Percentiles rank a stretch among this genome's conserved stretches.
phyloP scores from a whole-genome alignment of 106 monocot species.

The Amphibolis antarctica region DNA sequence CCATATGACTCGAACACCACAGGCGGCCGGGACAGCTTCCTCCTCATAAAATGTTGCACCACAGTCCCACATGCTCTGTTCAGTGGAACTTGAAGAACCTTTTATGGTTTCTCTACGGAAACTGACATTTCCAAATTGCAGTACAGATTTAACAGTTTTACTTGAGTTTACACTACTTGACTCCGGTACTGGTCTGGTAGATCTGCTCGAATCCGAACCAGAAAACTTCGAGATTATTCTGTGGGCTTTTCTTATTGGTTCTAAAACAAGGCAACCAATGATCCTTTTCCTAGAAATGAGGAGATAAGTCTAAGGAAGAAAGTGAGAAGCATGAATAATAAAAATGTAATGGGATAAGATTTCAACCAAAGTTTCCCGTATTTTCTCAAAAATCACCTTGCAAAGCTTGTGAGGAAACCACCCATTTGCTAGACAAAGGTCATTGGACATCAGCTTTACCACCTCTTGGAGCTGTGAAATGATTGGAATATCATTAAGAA shows the following conservation, averaged over 20 bases:
- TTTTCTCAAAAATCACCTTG: slow-evolving; percentile 33
- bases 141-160: slow-evolving; percentile 10
- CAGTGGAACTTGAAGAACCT: not conserved
- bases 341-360: not conserved
- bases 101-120: slow-evolving; percentile 49
- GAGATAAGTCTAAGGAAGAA: slow-evolving; percentile 47
- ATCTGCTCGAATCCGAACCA: not conserved
- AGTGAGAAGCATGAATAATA: not conserved
- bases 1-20: slow-evolving; percentile 65
- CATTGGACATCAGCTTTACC: slow-evolving; percentile 39
- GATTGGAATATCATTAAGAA: not conserved
- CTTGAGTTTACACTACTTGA: not conserved
- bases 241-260: slow-evolving; percentile 66
- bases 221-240: slow-evolving; percentile 30
- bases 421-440: slow-evolving; percentile 55
- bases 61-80: slow-evolving; percentile 17
- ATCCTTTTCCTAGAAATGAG: slow-evolving; percentile 56
- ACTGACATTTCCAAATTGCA: slow-evolving; percentile 52
- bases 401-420: slow-evolving; percentile 55
- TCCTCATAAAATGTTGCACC: slow-evolving; percentile 73
- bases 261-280: slow-evolving; percentile 68
- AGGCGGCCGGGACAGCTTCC: slow-evolving; percentile 40
- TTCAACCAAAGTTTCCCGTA: not conserved
- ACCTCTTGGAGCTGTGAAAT: slow-evolving; percentile 44
- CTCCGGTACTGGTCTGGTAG: not conserved